Evolutionary conservation across 208 protist species (phyloP), one percentile per base, ranked within the genome.

Genomic region (Wallacemonas sp.): DNA sequence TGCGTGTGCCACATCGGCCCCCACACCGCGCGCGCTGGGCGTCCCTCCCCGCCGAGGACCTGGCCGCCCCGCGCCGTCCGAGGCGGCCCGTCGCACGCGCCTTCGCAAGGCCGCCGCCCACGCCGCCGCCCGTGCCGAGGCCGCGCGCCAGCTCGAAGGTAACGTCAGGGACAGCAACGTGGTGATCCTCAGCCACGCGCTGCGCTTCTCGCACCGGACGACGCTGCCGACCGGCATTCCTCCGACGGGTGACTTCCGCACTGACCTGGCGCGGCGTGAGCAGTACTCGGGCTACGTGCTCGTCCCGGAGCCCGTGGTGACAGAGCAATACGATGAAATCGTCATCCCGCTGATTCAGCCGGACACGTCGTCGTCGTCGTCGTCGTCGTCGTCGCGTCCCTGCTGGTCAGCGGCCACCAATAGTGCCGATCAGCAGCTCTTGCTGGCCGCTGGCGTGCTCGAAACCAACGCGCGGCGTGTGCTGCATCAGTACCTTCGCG

Each of bases 261-360:
- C 74, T 3, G 49, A 38, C 65, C 45, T 1, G 59, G 61, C 52
- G 70, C 70, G 38, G 31, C 57, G 44, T 7, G 78, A 76, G 41
- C 81, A 92, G 77, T 74, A 85, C 44, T 39, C 89, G 25, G 89
- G 89, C 48, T 95, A 95, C 72, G 77, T 74, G 20, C 69, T 92
- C 49, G 86, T 95, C 39, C 65, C 76, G 0, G 76, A 81, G 33
- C 89, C 89, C 1, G 85, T 92, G 28, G 82, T 95, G 25, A 92
- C 89, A 50, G 86, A 95, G 77, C 71, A 81, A 25, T 95, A 95
- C 61, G 89, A 95, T 44, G 89, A 95, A 48, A 65, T 95, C 44
- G 78, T 91, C 8, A 77, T 95, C 16, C 87, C 87, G 3, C 50
- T 84, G 16, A 59, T 59, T 41, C 31, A 59, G n/a, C 20, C 52